Percentiles rank a stretch among this genome's conserved stretches.
Evolutionary conservation across 352 stramenopile genomes (phyloP).

Genomic region (Globisporangium emineosum): DNA sequence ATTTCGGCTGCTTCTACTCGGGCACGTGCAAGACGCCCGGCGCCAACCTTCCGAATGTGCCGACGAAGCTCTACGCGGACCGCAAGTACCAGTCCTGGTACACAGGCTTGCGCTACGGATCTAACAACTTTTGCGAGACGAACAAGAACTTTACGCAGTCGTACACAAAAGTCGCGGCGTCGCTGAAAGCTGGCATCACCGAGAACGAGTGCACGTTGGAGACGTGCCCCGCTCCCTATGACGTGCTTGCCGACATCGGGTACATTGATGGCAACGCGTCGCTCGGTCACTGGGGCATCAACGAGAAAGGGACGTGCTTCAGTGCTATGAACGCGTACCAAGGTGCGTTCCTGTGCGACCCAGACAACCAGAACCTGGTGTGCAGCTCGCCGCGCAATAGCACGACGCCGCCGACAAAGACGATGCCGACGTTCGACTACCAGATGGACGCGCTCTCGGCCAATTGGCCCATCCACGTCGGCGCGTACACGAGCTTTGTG

Average conservation of each 20-base stretch:
- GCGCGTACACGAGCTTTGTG: constrained; percentile 58
- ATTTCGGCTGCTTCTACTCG: constrained; percentile 40
- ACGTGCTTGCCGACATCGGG: constrained; percentile 50
- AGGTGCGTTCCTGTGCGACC: constrained; percentile 59
- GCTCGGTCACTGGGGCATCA: constrained; percentile 59
- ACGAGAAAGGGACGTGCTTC: constrained; percentile 63
- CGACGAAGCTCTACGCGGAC: constrained; percentile 34
- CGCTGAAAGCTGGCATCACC: constrained; percentile 44
- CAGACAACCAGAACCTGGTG: constrained; percentile 50
- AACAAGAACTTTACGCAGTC: constrained; percentile 30
- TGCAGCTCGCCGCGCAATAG: constrained; percentile 44
- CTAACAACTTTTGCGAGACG: constrained; percentile 54
- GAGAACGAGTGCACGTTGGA: constrained; percentile 39
- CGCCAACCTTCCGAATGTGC: constrained; percentile 55
- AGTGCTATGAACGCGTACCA: constrained; percentile 63
- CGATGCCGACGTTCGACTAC: constrained; percentile 61
- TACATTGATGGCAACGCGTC: constrained; percentile 45
- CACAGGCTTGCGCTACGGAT: constrained; percentile 44
- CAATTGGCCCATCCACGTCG: constrained; percentile 66
- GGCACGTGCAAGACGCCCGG: constrained; percentile 40
- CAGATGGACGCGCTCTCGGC: constrained; percentile 75
- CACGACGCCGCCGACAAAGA: constrained; percentile 46
- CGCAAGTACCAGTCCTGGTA: constrained; percentile 53
- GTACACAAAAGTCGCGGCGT: constrained; percentile 40
- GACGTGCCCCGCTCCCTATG: constrained; percentile 47